Conservation (phyloP, 2,329 filamentous ascomycete species). For the Colletotrichum tamarilloi region DNA sequence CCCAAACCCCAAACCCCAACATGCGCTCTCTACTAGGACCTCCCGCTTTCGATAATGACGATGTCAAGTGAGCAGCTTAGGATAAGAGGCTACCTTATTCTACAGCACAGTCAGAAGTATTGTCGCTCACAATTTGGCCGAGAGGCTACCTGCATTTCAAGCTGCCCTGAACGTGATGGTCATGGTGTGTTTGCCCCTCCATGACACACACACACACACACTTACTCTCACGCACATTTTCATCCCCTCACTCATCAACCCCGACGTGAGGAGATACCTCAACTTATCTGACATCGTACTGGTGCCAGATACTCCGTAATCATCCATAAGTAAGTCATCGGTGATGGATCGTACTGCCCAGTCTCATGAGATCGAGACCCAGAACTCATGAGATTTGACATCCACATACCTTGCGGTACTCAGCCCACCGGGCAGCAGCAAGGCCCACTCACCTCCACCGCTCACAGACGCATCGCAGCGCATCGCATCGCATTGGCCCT, state of each 20-base stretch:
- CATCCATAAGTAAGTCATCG: no score
- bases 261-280: neutral
- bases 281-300: neutral
- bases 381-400: neutral
- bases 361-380: neutral
- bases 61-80: neutral
- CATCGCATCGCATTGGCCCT: slow-evolving; percentile 19
- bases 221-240: neutral
- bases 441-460: slow-evolving; percentile 1
- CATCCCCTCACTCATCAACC: neutral
- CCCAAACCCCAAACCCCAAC: neutral
- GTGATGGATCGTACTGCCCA: neutral
- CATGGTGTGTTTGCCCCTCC: neutral
- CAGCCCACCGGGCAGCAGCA: neutral
- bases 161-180: neutral
- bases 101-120: neutral
- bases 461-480: slow-evolving; percentile 3
- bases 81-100: neutral
- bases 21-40: neutral
- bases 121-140: neutral
- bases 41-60: neutral
- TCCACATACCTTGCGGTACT: neutral
- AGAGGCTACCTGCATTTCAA: neutral
- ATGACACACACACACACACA: neutral
- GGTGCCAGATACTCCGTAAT: no score